phyloP scores from a whole-genome alignment of 768 basidiomycete species.

The Ramaria sp. region DNA sequence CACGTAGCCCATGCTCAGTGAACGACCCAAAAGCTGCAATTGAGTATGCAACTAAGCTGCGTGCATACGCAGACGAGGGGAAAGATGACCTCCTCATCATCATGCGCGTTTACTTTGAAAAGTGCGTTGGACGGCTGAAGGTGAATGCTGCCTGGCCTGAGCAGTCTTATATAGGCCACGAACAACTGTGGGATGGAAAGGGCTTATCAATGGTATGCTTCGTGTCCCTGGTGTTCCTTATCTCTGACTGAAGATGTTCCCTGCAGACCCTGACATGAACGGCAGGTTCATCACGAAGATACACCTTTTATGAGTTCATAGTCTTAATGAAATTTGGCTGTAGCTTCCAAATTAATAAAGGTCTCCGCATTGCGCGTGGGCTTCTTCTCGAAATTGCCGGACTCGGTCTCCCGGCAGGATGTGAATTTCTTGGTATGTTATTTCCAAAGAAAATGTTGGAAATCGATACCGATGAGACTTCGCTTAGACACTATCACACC shows the following conservation, averaged over 20 bases:
- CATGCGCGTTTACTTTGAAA: slow-evolving; percentile 99
- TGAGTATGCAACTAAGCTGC: slow-evolving; percentile 76
- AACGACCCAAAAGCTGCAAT: slow-evolving; percentile 80
- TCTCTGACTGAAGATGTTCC: background rate
- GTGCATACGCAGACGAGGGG: slow-evolving; percentile 66
- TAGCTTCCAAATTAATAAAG: slow-evolving; percentile 93
- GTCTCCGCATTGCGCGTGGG: slow-evolving; percentile 77
- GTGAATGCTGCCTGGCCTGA: background rate
- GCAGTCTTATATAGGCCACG: slow-evolving; percentile 32
- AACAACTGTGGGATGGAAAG: slow-evolving; percentile 98
- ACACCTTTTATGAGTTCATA: background rate
- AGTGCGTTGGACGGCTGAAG: slow-evolving; percentile 22
- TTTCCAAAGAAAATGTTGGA: background rate
- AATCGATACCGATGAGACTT: background rate
- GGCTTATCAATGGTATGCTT: slow-evolving; percentile 72
- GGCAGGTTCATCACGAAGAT: slow-evolving; percentile 21
- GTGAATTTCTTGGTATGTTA: slow-evolving; percentile 66
- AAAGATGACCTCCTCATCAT: slow-evolving; percentile 85
- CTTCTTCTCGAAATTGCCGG: slow-evolving; percentile 84
- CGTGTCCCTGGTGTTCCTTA: background rate
- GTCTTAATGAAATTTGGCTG: background rate
- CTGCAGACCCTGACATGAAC: slow-evolving; percentile 78
- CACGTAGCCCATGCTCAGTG: slow-evolving; percentile 79
- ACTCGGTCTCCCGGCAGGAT: slow-evolving; percentile 87
- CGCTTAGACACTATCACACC: slow-evolving; percentile 47